phyloP scores from a whole-genome alignment of 2,329 filamentous ascomycete genomes.

The Trichoderma harzianum region DNA sequence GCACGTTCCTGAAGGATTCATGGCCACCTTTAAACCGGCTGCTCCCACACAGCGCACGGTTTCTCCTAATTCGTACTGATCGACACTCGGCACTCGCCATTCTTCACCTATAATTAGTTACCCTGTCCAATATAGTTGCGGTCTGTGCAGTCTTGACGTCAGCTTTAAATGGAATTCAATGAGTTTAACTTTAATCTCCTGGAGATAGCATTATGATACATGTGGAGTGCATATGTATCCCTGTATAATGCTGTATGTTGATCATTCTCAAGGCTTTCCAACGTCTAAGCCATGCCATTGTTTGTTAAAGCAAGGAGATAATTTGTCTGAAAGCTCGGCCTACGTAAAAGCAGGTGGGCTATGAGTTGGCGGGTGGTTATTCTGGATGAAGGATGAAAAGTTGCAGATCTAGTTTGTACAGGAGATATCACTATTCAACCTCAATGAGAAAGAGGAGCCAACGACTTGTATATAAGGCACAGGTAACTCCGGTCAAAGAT shows the following conservation, averaged over 20 bases:
- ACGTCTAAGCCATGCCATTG: not conserved
- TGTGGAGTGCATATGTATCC: not conserved
- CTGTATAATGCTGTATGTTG: not conserved
- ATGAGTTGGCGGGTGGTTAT: not conserved
- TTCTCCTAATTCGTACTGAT: not conserved
- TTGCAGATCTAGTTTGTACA: not conserved
- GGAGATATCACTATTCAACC: not conserved
- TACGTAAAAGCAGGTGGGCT: not conserved
- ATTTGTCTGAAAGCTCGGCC: not conserved
- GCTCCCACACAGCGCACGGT: not conserved
- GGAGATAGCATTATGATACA: not conserved
- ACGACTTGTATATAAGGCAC: not conserved
- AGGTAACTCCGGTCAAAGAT: not conserved
- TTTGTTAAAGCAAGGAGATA: not conserved
- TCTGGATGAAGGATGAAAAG: not conserved
- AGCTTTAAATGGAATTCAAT: not conserved
- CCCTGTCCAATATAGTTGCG: not conserved
- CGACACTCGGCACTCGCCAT: not conserved
- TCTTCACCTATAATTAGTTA: not conserved
- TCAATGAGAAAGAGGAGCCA: not conserved
- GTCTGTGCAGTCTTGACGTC: not conserved
- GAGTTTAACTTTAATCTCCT: not conserved
- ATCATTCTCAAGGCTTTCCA: not conserved
- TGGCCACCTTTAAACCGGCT: not conserved
- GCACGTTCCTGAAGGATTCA: not conserved